These are phyloP conservation scores for Penicillium argentinense DNA, from an alignment of 495 filamentous ascomycete genomes.

Conservation along the genomic window DNA sequence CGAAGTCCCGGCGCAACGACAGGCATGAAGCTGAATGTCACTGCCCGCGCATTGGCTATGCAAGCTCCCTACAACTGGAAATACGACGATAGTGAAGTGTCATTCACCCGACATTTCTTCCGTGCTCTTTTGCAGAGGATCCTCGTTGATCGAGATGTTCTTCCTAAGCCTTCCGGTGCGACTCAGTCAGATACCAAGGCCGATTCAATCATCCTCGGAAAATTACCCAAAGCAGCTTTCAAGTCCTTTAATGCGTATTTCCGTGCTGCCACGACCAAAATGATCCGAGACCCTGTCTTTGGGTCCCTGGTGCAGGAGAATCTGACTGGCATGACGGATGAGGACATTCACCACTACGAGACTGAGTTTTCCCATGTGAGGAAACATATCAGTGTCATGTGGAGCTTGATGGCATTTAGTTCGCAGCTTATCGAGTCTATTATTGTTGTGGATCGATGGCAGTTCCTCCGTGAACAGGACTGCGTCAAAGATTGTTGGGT, in stretches of 20 bases:
- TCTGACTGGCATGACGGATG: constrained; percentile 65
- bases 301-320: constrained; percentile 57
- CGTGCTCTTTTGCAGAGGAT: constrained; percentile 87
- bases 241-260: constrained; percentile 74
- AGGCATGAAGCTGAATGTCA: constrained; percentile 88
- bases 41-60: constrained; percentile 93
- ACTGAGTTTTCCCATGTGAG: constrained; percentile 59
- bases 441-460: constrained; percentile 90
- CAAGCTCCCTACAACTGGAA: constrained; percentile 96
- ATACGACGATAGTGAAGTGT: constrained; percentile 69
- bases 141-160: constrained; percentile 77
- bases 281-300: constrained; percentile 57
- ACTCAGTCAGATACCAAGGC: constrained; percentile 17
- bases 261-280: constrained; percentile 72
- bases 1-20: constrained; percentile 44
- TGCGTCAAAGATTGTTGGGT: constrained; percentile 77
- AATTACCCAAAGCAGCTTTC: constrained; percentile 78
- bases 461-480: constrained; percentile 77
- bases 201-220: constrained; percentile 72
- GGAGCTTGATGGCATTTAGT: constrained; percentile 95
- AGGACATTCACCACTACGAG: constrained; percentile 71
- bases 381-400: constrained; percentile 81
- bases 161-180: constrained; percentile 52
- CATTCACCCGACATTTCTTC: constrained; percentile 94
- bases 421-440: constrained; percentile 83